Percentiles rank a stretch among this genome's conserved stretches.
Evolutionary conservation across 1,284 basidiomycete genomes (phyloP).

Genomic region (Microbotryum intermedium): DNA sequence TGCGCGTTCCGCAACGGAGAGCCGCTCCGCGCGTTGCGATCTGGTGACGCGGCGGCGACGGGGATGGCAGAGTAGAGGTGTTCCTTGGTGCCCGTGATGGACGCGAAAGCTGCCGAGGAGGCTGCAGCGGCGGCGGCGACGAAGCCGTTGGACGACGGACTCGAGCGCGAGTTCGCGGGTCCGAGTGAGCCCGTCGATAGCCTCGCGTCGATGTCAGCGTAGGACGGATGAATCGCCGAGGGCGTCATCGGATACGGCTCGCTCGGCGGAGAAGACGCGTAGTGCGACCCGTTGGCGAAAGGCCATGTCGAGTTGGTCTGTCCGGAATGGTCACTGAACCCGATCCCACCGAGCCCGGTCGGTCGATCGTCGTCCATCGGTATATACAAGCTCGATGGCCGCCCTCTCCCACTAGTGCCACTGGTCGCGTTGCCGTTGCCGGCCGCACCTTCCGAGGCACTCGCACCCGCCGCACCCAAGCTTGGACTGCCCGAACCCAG

Average conservation of each 20-base stretch:
- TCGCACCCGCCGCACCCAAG: too few species aligned
- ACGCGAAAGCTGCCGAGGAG: too few species aligned
- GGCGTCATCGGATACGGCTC: conserved; percentile 9
- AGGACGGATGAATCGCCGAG: conserved; percentile 25
- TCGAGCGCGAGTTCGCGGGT: too few species aligned
- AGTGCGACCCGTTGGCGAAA: conserved; percentile 1
- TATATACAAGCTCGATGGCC: conserved; percentile 24
- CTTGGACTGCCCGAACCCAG: too few species aligned
- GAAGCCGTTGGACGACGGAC: too few species aligned
- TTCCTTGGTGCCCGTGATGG: background rate
- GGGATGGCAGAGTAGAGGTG: conserved; percentile 22
- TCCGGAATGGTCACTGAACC: background rate
- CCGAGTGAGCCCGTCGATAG: too few species aligned
- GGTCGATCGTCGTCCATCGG: conserved; percentile 15
- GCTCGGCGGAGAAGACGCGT: background rate
- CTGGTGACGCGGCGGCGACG: background rate
- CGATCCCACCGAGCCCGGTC: background rate
- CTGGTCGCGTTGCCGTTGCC: too few species aligned
- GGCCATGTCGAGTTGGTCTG: conserved; percentile 18
- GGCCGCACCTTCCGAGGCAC: too few species aligned
- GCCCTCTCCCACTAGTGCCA: background rate
- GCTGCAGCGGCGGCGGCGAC: too few species aligned
- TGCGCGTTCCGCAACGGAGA: too few species aligned
- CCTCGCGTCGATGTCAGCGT: conserved; percentile 8
- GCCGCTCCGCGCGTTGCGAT: background rate